Conservation (phyloP, 768 basidiomycete genomes). For the Calocera cornea region DNA sequence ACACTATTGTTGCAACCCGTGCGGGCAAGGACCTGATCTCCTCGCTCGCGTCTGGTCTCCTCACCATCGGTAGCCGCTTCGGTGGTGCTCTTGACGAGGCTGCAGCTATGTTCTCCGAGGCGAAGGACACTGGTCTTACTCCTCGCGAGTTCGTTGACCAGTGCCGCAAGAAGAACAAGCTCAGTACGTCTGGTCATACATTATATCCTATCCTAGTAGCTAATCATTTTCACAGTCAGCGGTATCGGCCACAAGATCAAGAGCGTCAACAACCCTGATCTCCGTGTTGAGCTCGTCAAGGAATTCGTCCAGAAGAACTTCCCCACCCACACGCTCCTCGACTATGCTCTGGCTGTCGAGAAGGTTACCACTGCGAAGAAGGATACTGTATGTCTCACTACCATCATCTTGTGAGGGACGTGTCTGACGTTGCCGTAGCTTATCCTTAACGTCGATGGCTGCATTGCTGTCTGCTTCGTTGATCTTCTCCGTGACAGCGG, state of each 20-base stretch:
- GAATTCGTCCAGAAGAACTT: constrained; percentile 92
- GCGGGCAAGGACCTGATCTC: constrained; percentile 99
- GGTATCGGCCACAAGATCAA: constrained; percentile 99
- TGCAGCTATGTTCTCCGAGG: constrained; percentile 86
- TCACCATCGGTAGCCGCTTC: constrained; percentile 96
- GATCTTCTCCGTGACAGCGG: constrained; percentile 84
- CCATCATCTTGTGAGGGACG: background rate
- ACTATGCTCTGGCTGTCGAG: constrained; percentile 93
- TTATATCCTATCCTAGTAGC: constrained; percentile 20
- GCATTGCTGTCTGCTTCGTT: constrained; percentile 92
- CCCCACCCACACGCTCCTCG: constrained; percentile 83
- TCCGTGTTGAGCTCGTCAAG: constrained; percentile 86
- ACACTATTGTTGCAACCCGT: constrained; percentile 96
- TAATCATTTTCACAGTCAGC: constrained; percentile 44
- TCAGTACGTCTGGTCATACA: constrained; percentile 42
- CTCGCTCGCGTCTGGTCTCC: constrained; percentile 84
- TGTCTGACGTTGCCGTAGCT: constrained; percentile 32
- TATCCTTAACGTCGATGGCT: constrained; percentile 93
- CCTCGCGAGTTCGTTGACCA: constrained; percentile 97
- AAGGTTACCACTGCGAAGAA: constrained; percentile 97
- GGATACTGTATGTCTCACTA: constrained; percentile 51
- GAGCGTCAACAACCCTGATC: constrained; percentile 90
- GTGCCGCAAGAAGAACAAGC: constrained; percentile 83
- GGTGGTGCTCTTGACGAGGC: constrained; percentile 98
- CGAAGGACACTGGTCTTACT: constrained; percentile 79